Base-by-base conservation (phyloP, 257 asterid species). In the Petunia secreta region DNA sequence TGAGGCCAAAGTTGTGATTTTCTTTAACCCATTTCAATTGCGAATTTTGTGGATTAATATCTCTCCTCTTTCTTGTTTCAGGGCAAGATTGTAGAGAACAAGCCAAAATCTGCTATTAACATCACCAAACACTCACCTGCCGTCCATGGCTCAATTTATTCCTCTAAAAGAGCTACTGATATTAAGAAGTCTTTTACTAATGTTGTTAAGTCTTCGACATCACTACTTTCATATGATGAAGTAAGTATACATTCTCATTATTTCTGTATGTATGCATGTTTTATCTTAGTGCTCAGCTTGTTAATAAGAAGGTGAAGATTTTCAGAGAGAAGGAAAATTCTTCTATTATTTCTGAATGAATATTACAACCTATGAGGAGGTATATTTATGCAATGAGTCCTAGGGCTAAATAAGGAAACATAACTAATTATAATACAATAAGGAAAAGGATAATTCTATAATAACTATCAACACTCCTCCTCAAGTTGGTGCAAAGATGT, bases 41-140 rank as follows among this genome's bases (percentile, higher is more conserved):
- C 64, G 25, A 59, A 37, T 59, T 59, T 59, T 58, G 8, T 58
- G 11, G 63, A 4, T n/a, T 6, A 16, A 59, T 7, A 16, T 16
- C 38, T 16, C 11, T 34, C 25, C 64, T 16, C 4, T 16, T 16
- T 25, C 64, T 59, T 59, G 38, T 59, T 59, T 59, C 64, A 59
- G 64, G 38, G 1, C 39, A 5, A 15, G 37, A n/a, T 2, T 58
- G 37, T 10, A 58, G 7, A 58, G n/a, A 58, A n/a, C 63, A 6
- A 2, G 36, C 11, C 38, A 2, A 16, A 58, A 6, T 16, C 37
- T 58, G 63, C 4, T 46, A 46, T 48, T 48, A 48, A 48, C 53
- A 58, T n/a, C 36, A 58, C 63, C 63, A 58, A 58, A 58, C 63
- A n/a, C n/a, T n/a, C 63, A 15, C 63, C 63, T 58, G 63, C 8